Evolutionary conservation across 208 protist genomes (phyloP).

Genomic region (Wallacemonas sp.): DNA sequence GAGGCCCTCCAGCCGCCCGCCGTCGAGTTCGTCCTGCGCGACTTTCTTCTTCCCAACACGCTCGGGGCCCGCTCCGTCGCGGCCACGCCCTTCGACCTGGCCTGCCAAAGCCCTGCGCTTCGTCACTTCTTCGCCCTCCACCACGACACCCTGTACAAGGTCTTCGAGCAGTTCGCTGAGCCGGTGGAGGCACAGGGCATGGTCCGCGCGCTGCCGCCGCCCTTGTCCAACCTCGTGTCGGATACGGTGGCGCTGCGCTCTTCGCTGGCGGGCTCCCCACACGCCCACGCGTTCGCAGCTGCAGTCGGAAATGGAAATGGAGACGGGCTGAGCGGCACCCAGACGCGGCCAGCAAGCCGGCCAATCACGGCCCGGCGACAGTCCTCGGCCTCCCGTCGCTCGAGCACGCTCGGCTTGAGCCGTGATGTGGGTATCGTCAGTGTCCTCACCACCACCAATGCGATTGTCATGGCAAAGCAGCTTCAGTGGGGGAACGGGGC

Average conservation of each 20-base stretch:
- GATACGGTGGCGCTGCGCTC: too few relatives aligned
- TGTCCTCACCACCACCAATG: conserved; percentile 42
- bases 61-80: conserved; percentile 37
- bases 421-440: conserved; percentile 70
- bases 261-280: too few relatives aligned
- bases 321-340: neutral
- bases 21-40: conserved; percentile 44
- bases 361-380: neutral
- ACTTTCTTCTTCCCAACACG: conserved; percentile 42
- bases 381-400: neutral
- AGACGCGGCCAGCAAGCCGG: neutral
- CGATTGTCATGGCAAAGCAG: conserved; percentile 46
- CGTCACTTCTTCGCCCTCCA: conserved; percentile 27
- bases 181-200: conserved; percentile 63
- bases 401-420: neutral
- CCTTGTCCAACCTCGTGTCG: conserved; percentile 23
- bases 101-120: conserved; percentile 17
- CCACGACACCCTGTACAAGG: conserved; percentile 38
- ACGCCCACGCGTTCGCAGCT: neutral
- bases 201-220: conserved; percentile 45
- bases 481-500: conserved; percentile 39
- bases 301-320: neutral
- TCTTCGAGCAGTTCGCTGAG: conserved; percentile 48
- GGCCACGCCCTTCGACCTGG: conserved; percentile 22
- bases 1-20: conserved; percentile 36